Conservation (phyloP, 2,329 filamentous ascomycete species). For the Drechslerella dactyloides region DNA sequence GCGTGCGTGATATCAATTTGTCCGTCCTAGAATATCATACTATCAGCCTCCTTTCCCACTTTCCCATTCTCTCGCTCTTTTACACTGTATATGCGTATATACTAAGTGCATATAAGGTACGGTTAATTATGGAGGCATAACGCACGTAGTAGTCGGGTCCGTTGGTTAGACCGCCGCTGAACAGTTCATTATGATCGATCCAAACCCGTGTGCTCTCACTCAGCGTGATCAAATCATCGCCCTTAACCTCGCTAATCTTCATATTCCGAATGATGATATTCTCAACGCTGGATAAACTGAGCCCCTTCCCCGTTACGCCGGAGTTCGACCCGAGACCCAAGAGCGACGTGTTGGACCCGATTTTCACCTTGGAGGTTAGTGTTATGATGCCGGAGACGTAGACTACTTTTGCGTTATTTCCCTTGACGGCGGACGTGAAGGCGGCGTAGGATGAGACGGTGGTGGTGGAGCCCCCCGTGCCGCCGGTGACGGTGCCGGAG, state of each 20-base stretch:
- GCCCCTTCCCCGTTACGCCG: constrained; percentile 57
- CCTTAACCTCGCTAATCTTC: constrained; percentile 57
- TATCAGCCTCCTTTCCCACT: background rate
- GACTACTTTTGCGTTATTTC: constrained; percentile 60
- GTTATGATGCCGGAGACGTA: constrained; percentile 60
- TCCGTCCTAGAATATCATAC: constrained; percentile 58
- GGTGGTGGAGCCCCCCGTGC: constrained; percentile 64
- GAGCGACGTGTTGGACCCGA: constrained; percentile 62
- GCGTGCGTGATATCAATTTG: constrained; percentile 61
- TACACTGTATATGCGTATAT: no score
- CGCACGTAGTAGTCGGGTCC: constrained; percentile 58
- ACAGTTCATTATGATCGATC: constrained; percentile 63
- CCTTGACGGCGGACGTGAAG: constrained; percentile 63
- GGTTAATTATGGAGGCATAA: no score
- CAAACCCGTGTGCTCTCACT: constrained; percentile 61
- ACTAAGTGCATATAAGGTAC: background rate
- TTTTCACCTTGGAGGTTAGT: constrained; percentile 59
- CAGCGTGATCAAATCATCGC: constrained; percentile 60
- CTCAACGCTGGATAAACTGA: constrained; percentile 57
- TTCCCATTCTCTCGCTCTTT: constrained; percentile 50
- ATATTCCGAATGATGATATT: constrained; percentile 61
- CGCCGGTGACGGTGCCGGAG: constrained; percentile 59
- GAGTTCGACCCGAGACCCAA: constrained; percentile 58
- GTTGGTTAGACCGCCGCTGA: constrained; percentile 59
- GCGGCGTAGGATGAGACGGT: constrained; percentile 65